Base-by-base conservation (phyloP, 768 basidiomycete genomes). In the Russula emetica region DNA sequence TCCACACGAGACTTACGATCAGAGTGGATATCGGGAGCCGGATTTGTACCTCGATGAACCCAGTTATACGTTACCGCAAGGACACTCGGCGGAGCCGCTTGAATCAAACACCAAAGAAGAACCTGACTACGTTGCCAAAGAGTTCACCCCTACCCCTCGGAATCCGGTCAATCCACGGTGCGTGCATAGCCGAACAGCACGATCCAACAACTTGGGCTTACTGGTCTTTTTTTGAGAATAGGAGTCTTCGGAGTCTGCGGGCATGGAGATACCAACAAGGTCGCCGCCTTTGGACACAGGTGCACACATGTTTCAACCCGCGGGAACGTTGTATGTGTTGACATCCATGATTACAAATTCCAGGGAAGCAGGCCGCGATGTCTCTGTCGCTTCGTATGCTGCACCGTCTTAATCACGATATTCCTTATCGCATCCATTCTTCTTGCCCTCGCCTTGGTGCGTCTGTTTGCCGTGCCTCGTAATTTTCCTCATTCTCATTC, bases 381-480 rank as follows among this genome's bases (percentile, higher is more conserved):
- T 71, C 72, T 84, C 44, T 84, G 86, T 58, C 75, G 91, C 67
- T 87, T 92, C 74, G 87, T 82, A 73, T 90, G 85, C 69, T 94
- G 91, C 74, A 85, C 86, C 14, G 55, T 92, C 24, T 79, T 92
- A 80, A 83, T 83, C 18, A 69, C 76, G 13, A 60, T 90, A 42
- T 83, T 93, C 72, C 70, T 93, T 34, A 67, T 91, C 55, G 71
- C 88, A 59, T 81, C 84, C 75, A 83, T 92, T 58, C 65, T 87
- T 14, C 78, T 92, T 32, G 75, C 86, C 0, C 78, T 94, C 51
- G 82, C 82, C 16, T 70, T 92, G 76, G 92, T 92, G 70, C 72
- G 84, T 74, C 30, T 5, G 10, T 47, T 45, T 28, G 3, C 34
- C 9, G 36, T 50, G 22, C 13, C 51, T 58, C 60, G 64, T 28